phyloP scores from a whole-genome alignment of 179 eudicot species.

The Beta lomatogona region DNA sequence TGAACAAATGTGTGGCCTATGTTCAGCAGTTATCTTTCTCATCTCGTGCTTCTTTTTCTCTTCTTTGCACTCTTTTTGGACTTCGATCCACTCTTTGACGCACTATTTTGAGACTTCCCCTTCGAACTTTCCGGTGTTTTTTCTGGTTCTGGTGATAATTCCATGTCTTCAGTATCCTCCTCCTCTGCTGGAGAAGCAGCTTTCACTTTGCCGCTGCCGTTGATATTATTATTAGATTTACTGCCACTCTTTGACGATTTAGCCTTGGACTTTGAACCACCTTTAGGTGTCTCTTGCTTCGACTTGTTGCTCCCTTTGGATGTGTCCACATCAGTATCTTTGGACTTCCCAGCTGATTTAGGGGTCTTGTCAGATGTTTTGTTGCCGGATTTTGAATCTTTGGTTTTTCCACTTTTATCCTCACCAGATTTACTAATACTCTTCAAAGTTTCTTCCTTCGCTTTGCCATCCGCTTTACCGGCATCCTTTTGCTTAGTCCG shows the following conservation, averaged over 20 bases:
- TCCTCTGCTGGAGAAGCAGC: slow-evolving; percentile 36
- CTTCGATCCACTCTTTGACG: slow-evolving; percentile 31
- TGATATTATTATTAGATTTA: slow-evolving; percentile 31
- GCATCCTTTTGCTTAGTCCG: slow-evolving; percentile 42
- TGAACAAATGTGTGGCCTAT: slow-evolving; percentile 13
- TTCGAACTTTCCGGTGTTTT: slow-evolving; percentile 39
- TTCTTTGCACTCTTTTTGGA: slow-evolving; percentile 41
- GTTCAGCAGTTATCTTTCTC: neutral
- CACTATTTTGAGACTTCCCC: slow-evolving; percentile 32
- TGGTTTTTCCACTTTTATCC: slow-evolving; percentile 29
- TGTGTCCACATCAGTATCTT: slow-evolving; percentile 38
- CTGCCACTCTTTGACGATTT: slow-evolving; percentile 49
- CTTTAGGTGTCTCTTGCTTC: slow-evolving; percentile 41
- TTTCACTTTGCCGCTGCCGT: slow-evolving; percentile 42
- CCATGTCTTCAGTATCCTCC: slow-evolving; percentile 39
- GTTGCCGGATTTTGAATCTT: slow-evolving; percentile 33
- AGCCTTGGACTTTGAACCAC: slow-evolving; percentile 53
- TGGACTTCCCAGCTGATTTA: slow-evolving; percentile 40
- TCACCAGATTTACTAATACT: slow-evolving; percentile 37
- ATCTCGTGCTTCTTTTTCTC: slow-evolving; percentile 38
- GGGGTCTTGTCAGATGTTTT: slow-evolving; percentile 28
- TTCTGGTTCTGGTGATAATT: slow-evolving; percentile 31
- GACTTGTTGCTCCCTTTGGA: slow-evolving; percentile 42
- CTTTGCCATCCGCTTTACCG: slow-evolving; percentile 34
- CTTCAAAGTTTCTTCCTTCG: slow-evolving; percentile 42